These are phyloP conservation scores for Globisporangium cylindrosporum DNA, from an alignment of 352 stramenopile genomes.

Conservation along the genomic window DNA sequence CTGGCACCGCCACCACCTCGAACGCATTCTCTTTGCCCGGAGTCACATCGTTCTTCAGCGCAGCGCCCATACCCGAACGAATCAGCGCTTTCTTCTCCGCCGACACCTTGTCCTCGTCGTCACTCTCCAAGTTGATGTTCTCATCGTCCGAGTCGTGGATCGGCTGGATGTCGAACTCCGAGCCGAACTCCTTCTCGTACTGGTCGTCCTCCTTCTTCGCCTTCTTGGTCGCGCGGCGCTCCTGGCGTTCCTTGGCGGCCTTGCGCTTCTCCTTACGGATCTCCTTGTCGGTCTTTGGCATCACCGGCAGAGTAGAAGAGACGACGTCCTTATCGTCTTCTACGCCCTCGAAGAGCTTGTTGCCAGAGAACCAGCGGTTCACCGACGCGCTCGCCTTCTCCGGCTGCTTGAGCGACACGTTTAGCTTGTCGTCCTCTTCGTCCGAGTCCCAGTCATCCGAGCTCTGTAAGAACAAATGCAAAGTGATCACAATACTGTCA, in stretches of 20 bases:
- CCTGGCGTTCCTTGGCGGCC: slow-evolving; percentile 91
- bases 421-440: slow-evolving; percentile 58
- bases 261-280: slow-evolving; percentile 96
- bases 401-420: slow-evolving; percentile 71
- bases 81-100: slow-evolving; percentile 82
- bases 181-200: slow-evolving; percentile 77
- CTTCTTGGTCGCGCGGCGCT: slow-evolving; percentile 80
- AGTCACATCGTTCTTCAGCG: slow-evolving; percentile 31
- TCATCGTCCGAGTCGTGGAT: slow-evolving; percentile 40
- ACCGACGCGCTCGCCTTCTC: slow-evolving; percentile 76
- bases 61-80: slow-evolving; percentile 79
- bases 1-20: slow-evolving; percentile 46
- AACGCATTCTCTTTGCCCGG: slow-evolving; percentile 27
- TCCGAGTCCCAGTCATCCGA: slow-evolving; percentile 71
- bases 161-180: slow-evolving; percentile 63
- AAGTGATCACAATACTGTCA: not conserved
- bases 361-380: slow-evolving; percentile 82
- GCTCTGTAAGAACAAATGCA: slow-evolving; percentile 48
- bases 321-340: slow-evolving; percentile 54
- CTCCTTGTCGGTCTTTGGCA: slow-evolving; percentile 99
- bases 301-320: slow-evolving; percentile 49
- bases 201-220: slow-evolving; percentile 82
- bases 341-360: slow-evolving; percentile 79
- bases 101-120: slow-evolving; percentile 54
- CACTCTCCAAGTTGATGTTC: slow-evolving; percentile 27